Conservation (phyloP, 2,329 filamentous ascomycete genomes). For the Penicillium sclerotiorum region DNA sequence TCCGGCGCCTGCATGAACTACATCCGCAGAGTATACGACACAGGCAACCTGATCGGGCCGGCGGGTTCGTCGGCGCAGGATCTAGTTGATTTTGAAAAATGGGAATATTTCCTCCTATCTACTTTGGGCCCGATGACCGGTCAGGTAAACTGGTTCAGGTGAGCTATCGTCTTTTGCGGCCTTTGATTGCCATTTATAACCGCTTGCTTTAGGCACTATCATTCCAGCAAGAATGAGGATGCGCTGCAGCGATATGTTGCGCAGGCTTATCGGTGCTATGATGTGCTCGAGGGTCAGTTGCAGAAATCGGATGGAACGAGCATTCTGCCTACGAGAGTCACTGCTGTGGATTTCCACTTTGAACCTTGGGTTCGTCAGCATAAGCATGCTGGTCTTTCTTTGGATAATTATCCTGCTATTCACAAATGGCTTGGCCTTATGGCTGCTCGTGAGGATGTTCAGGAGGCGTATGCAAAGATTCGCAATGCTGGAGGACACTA, state of each 20-base stretch:
- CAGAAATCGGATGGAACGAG: conserved; percentile 41
- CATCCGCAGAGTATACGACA: conserved; percentile 46
- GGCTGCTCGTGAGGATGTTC: conserved; percentile 40
- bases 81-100: conserved; percentile 49
- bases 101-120: conserved; percentile 48
- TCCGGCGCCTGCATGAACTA: conserved; percentile 45
- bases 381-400: conserved; percentile 40
- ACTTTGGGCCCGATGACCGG: conserved; percentile 48
- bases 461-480: conserved; percentile 44
- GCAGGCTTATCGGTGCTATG: conserved; percentile 47
- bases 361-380: conserved; percentile 46
- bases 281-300: conserved; percentile 46
- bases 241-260: conserved; percentile 43
- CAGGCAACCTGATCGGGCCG: conserved; percentile 42
- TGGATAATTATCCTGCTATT: conserved; percentile 46
- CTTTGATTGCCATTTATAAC: background rate
- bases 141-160: conserved; percentile 45
- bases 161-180: background rate
- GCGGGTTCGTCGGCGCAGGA: conserved; percentile 37
- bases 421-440: conserved; percentile 43
- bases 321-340: conserved; percentile 40
- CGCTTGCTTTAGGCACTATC: conserved; percentile 39
- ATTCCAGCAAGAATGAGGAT: conserved; percentile 45
- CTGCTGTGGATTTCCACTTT: conserved; percentile 47
- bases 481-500: conserved; percentile 6